These are phyloP conservation scores for Wickerhamomyces silvicola DNA, from an alignment of 805 yeast genomes.

Conservation along the genomic window DNA sequence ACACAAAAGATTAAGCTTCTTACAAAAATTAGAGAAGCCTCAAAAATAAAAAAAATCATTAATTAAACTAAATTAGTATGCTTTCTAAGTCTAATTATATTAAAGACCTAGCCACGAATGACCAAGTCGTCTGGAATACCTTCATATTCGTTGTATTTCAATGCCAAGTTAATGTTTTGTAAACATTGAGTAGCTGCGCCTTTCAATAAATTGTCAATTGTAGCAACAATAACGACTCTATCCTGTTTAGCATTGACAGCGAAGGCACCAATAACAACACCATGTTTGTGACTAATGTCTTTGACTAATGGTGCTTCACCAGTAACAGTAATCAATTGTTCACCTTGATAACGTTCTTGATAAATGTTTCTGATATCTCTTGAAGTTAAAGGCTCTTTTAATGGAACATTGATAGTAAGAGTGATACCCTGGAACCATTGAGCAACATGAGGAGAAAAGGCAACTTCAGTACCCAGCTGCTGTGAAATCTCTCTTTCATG, in stretches of 20 bases:
- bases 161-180: constrained; percentile 87
- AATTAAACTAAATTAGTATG: too few relatives aligned
- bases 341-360: constrained; percentile 84
- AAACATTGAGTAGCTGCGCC: constrained; percentile 99
- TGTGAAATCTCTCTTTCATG: constrained; percentile 91
- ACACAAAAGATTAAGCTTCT: too few relatives aligned
- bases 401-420: constrained; percentile 85
- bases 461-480: constrained; percentile 71
- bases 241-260: constrained; percentile 84
- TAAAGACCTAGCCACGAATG: constrained; percentile 20
- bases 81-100: too few relatives aligned
- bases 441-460: constrained; percentile 96
- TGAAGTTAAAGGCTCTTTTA: constrained; percentile 61
- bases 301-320: constrained; percentile 93
- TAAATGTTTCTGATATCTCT: constrained; percentile 80
- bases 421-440: constrained; percentile 99
- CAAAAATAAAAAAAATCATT: too few relatives aligned
- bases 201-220: constrained; percentile 91
- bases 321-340: constrained; percentile 73
- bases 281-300: constrained; percentile 91
- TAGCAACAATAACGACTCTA: constrained; percentile 90
- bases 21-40: too few relatives aligned
- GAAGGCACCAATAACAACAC: constrained; percentile 92
- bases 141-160: constrained; percentile 88
- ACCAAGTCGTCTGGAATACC: constrained; percentile 78